Conservation (phyloP, 495 filamentous ascomycete genomes). For the Cairneyella variabilis region DNA sequence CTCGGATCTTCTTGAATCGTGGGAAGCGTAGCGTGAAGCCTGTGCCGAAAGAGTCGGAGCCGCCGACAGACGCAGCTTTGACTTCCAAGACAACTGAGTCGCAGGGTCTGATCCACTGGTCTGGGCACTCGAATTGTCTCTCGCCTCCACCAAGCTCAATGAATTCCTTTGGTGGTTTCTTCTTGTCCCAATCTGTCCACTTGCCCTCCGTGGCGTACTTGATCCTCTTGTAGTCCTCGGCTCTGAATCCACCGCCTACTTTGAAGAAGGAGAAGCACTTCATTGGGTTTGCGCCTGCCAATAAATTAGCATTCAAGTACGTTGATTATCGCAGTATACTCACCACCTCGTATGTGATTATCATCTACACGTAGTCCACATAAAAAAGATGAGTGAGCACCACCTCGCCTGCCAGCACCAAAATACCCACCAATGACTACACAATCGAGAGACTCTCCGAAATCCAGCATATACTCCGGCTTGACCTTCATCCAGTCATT, state of each 20-base stretch:
- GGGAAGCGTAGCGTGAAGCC: conserved; percentile 85
- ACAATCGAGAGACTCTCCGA: conserved; percentile 88
- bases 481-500: conserved; percentile 99
- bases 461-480: conserved; percentile 97
- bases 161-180: conserved; percentile 71
- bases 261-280: conserved; percentile 93
- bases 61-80: conserved; percentile 79
- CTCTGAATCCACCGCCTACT: conserved; percentile 88
- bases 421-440: conserved; percentile 91
- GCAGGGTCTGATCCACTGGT: conserved; percentile 89
- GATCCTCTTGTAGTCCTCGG: conserved; percentile 78
- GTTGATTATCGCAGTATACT: not conserved
- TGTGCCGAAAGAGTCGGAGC: conserved; percentile 72
- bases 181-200: conserved; percentile 82
- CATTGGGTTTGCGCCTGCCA: conserved; percentile 47
- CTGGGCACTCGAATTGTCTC: conserved; percentile 72
- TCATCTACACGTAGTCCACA: conserved; percentile 80
- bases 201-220: conserved; percentile 83
- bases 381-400: conserved; percentile 76
- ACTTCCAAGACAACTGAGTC: conserved; percentile 85
- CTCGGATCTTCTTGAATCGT: conserved; percentile 76
- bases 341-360: conserved; percentile 49
- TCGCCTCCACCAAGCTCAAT: conserved; percentile 79
- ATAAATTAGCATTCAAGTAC: not conserved
- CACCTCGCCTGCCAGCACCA: conserved; percentile 80